These are phyloP conservation scores for Cyclostephanos invisitatus DNA, from an alignment of 108 stramenopile genomes.

Conservation along the genomic window DNA sequence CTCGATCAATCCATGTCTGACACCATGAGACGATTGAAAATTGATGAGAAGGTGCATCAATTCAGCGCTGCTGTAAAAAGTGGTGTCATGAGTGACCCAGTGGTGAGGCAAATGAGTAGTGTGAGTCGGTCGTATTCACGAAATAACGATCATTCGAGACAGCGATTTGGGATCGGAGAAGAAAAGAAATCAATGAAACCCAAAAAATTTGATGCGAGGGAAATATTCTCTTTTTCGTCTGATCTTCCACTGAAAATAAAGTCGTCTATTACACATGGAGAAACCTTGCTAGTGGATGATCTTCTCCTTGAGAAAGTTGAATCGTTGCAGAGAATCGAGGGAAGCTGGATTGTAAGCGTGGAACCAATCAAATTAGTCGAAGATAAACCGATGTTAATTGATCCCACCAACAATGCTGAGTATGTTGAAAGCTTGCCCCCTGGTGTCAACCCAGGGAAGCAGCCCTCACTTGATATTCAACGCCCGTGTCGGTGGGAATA, in stretches of 20 bases:
- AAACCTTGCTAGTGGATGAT: slow-evolving; percentile 14
- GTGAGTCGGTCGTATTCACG: slow-evolving; percentile 13
- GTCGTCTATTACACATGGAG: slow-evolving; percentile 17
- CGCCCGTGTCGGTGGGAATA: slow-evolving; percentile 12
- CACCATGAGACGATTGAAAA: slow-evolving; percentile 37
- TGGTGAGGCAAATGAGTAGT: slow-evolving; percentile 20
- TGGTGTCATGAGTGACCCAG: slow-evolving; percentile 23
- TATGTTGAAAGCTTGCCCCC: background rate
- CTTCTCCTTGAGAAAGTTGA: slow-evolving; percentile 4
- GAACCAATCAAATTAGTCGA: background rate
- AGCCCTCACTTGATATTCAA: background rate
- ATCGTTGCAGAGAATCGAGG: slow-evolving; percentile 16
- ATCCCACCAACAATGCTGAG: background rate
- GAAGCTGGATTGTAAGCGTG: slow-evolving; percentile 29
- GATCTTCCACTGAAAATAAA: slow-evolving; percentile 36
- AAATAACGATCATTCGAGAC: slow-evolving; percentile 11
- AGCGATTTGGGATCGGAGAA: slow-evolving; percentile 19
- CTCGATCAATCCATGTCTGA: slow-evolving; percentile 31
- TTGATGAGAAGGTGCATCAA: slow-evolving; percentile 38
- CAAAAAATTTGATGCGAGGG: slow-evolving; percentile 43
- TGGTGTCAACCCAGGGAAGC: background rate
- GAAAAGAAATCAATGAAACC: slow-evolving; percentile 22
- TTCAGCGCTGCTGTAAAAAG: slow-evolving; percentile 36
- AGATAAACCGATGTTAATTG: background rate
- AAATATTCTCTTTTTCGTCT: slow-evolving; percentile 35